Evolutionary conservation across 768 basidiomycete genomes (phyloP), one percentile per base, ranked within the genome.

Genomic region (Suillus subalutaceus): DNA sequence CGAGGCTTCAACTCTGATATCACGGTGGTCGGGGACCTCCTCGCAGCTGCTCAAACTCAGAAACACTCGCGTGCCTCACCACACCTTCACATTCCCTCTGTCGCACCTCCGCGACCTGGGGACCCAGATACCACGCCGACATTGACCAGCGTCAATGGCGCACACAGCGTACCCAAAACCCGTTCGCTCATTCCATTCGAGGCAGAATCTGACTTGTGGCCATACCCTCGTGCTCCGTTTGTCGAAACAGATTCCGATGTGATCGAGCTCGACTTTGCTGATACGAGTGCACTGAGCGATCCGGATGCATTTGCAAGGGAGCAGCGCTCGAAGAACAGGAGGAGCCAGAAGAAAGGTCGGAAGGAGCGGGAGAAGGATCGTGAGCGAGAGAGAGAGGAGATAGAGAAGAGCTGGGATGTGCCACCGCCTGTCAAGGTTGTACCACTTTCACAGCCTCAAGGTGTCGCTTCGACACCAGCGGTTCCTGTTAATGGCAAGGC

Each of bases 201-300:
- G 61, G 77, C 86, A 0, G 86, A 87, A 66, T 87, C 89, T 9
- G 87, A 90, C 41, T 79, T 91, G 18, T 92, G 90, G 90, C 89
- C 91, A 5, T 90, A 90, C 71, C 84, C 86, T 0, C 86, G 83
- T 46, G 78, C 78, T 5, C 81, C 81, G 13, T 77, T 81, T 57
- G 78, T 82, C 64, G 81, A 82, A 65, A 72, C 65, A 62, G 78
- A 78, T 46, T 81, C 81, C 5, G 90, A 90, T 63, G 85, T 93
- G 32, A 84, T 92, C 12, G 91, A 92, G 74, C 85, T 93, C 61
- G 89, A 90, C 73, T 93, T 91, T 71, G 83, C 83, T 6, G 91
- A 92, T 64, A 92, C 85, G 52, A 88, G 89, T 65, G 87, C 89
- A 26, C 74, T 93, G 71, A 91, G 90, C 72, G 88, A 92, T 69